Percentiles rank a stretch among this genome's conserved stretches.
phyloP scores from a whole-genome alignment of 2,329 filamentous ascomycete species.

The Aurifilum marmelostoma region DNA sequence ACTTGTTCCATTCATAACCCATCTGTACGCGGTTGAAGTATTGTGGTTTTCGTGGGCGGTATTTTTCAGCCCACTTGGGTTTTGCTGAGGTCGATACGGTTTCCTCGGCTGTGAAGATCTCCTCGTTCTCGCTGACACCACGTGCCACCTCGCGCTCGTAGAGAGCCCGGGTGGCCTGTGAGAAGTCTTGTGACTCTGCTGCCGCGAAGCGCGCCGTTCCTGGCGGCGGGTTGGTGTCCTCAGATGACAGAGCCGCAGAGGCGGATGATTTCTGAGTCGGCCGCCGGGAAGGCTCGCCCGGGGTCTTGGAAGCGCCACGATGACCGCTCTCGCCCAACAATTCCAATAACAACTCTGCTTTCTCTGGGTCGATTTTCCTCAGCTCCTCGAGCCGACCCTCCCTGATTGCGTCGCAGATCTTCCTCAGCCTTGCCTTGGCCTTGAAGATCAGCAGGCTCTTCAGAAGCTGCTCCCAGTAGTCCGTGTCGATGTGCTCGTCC shows the following conservation, averaged over 20 bases:
- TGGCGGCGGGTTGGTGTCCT: slow-evolving; percentile 47
- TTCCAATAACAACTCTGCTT: slow-evolving; percentile 54
- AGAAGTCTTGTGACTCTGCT: slow-evolving; percentile 76
- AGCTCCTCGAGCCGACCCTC: slow-evolving; percentile 69
- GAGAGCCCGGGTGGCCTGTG: slow-evolving; percentile 81
- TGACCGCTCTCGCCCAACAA: slow-evolving; percentile 38
- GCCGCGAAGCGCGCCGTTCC: slow-evolving; percentile 71
- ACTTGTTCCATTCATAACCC: slow-evolving; percentile 99
- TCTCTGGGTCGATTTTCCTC: slow-evolving; percentile 67
- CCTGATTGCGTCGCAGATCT: slow-evolving; percentile 76
- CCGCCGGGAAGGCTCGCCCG: slow-evolving; percentile 37
- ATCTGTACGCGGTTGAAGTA: slow-evolving; percentile 99
- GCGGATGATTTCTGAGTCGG: slow-evolving; percentile 31
- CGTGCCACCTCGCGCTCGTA: slow-evolving; percentile 93
- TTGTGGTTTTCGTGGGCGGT: slow-evolving; percentile 86
- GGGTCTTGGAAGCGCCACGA: slow-evolving; percentile 39
- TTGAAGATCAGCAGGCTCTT: slow-evolving; percentile 88
- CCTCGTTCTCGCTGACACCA: slow-evolving; percentile 90
- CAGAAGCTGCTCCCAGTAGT: slow-evolving; percentile 96
- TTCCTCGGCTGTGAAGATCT: slow-evolving; percentile 92
- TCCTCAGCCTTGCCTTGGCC: slow-evolving; percentile 80
- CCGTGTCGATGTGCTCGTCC: slow-evolving; percentile 89
- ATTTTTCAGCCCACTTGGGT: slow-evolving; percentile 81
- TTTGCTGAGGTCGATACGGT: slow-evolving; percentile 66
- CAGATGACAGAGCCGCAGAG: slow-evolving; percentile 31